phyloP scores from a whole-genome alignment of 345 rosid genomes.

The Pistacia vera region DNA sequence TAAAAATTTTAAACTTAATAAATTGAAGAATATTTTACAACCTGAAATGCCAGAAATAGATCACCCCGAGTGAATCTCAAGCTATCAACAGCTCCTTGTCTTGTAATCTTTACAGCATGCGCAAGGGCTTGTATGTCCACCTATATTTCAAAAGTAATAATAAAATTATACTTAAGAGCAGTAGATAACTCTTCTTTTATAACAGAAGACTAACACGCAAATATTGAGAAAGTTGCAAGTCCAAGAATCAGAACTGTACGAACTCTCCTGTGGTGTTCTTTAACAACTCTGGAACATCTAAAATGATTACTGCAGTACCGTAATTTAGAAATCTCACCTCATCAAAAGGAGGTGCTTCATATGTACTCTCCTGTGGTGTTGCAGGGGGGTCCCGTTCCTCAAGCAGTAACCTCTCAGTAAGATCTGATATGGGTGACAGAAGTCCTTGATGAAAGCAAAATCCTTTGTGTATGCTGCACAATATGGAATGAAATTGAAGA shows the following conservation, averaged over 20 bases:
- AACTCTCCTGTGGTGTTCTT: too few relatives aligned
- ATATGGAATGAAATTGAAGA: slow-evolving; percentile 16
- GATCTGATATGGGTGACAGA: slow-evolving; percentile 82
- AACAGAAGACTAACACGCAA: background rate
- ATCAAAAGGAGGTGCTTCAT: slow-evolving; percentile 86
- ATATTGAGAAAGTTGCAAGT: background rate
- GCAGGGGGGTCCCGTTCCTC: slow-evolving; percentile 91
- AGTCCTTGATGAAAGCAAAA: slow-evolving; percentile 83
- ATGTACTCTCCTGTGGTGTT: slow-evolving; percentile 65
- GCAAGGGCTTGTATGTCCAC: slow-evolving; percentile 97
- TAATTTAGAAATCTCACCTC: slow-evolving; percentile 53
- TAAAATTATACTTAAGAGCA: background rate
- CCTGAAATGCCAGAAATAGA: slow-evolving; percentile 93
- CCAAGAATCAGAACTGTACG: slow-evolving; percentile 14
- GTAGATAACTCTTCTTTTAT: background rate
- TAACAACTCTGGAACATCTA: slow-evolving; percentile 5
- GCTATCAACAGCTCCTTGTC: slow-evolving; percentile 98
- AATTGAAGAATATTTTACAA: slow-evolving; percentile 21
- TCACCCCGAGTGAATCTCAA: slow-evolving; percentile 94
- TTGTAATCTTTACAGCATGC: slow-evolving; percentile 91
- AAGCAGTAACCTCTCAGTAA: slow-evolving; percentile 80
- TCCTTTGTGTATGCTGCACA: slow-evolving; percentile 81
- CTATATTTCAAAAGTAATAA: slow-evolving; percentile 36
- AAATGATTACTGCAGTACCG: slow-evolving; percentile 7
- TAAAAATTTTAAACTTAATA: background rate